Evolutionary conservation across 441 rosid genomes (phyloP), one percentile per base, ranked within the genome.

Genomic region (Erodium texanum): DNA sequence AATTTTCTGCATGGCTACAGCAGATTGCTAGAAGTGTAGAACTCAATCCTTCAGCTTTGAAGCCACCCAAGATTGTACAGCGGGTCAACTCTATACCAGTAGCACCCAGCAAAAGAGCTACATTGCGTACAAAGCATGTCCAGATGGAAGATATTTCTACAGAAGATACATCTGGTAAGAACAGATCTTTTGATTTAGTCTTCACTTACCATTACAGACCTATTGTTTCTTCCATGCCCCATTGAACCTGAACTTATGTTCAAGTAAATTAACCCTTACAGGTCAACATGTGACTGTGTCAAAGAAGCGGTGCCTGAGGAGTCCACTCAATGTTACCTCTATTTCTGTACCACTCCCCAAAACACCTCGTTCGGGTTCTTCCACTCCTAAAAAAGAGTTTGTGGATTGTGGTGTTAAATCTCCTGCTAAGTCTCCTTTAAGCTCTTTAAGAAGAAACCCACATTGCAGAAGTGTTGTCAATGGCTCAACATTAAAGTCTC

Each of bases 311-410:
- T 77, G 81, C 48, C 27, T 72, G 66, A 71, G 74, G 50, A 75
- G 81, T 54, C 74, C 80, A 3, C 66, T 27, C 15, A 27, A 34
- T 68, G 7, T 27, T 6, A 24, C 70, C 23, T 48, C 77, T 48
- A 67, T 78, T 24, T 2, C 34, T 29, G 34, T 7, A 1, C 34
- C 34, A 29, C 34, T 29, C 34, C 32, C 64, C 11, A 81, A 76
- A 67, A 78, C 84, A 54, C 66, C 84, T 29, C 76, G 75, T 76
- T 75, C 80, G 41, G 68, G 58, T 74, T 65, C 70, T 10, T 67
- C 29, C 36, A 29, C 67, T 65, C 24, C 64, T 6, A 20, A 23
- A 18, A 71, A 65, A 32, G 62, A 69, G 52, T 67, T 59, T 41
- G 66, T 18, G 20, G 68, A 69, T 68, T 67, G 58, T n/a, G 34